Percentiles rank a stretch among this genome's conserved stretches.
phyloP scores from a whole-genome alignment of 2,329 filamentous ascomycete species.

The Hymenoscyphus fraxineus region DNA sequence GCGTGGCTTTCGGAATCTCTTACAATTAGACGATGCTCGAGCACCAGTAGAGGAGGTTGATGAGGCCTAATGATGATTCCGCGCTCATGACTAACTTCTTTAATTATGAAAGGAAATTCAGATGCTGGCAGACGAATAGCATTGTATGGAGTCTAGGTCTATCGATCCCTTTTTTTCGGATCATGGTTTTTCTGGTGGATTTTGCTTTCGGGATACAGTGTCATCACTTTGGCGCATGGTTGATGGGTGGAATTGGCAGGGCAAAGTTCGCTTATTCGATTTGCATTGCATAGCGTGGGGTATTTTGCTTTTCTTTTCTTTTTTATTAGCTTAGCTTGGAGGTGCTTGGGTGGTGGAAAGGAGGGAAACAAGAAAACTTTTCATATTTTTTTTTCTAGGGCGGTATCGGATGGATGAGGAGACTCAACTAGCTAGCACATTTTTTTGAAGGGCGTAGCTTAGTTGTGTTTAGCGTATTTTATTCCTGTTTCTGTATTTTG shows the following conservation, averaged over 20 bases:
- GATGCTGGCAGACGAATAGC: not conserved
- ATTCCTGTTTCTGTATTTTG: too few relatives aligned
- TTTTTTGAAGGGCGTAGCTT: too few relatives aligned
- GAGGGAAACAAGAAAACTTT: not conserved
- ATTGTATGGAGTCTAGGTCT: constrained; percentile 10
- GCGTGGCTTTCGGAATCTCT: constrained; percentile 72
- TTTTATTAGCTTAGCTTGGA: not conserved
- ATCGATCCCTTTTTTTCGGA: constrained; percentile 8
- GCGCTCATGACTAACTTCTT: constrained; percentile 16
- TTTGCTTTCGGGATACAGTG: constrained; percentile 2
- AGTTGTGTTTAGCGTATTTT: too few relatives aligned
- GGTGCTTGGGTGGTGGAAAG: not conserved
- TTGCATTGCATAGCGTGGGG: constrained; percentile 4
- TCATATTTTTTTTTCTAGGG: not conserved
- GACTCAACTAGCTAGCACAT: too few relatives aligned
- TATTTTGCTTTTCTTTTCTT: not conserved
- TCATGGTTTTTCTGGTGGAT: constrained; percentile 10
- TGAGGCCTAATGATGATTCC: constrained; percentile 12
- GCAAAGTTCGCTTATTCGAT: not conserved
- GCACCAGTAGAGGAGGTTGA: constrained; percentile 23
- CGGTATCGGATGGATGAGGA: too few relatives aligned
- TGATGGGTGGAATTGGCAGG: not conserved
- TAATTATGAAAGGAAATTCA: not conserved
- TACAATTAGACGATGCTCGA: constrained; percentile 23
- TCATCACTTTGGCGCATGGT: constrained; percentile 5